Evolutionary conservation across 2,329 filamentous ascomycete genomes (phyloP).

Genomic region (Aspergillus intermedius): DNA sequence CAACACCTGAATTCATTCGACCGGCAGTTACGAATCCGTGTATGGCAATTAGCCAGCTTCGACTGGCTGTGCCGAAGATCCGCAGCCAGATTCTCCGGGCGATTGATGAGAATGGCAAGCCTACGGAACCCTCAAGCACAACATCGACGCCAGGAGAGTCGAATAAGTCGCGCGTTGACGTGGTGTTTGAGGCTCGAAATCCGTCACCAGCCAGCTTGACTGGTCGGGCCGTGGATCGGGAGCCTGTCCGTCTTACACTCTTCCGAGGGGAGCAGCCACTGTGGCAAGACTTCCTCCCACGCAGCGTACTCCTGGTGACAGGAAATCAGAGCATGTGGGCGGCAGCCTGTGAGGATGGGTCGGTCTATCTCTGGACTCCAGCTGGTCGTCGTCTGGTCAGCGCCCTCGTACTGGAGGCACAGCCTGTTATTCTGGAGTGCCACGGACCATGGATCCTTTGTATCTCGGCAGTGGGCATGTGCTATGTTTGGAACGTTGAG

Average conservation of each 20-base stretch:
- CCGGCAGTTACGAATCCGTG: conserved; percentile 80
- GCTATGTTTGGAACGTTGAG: conserved; percentile 88
- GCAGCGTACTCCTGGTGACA: conserved; percentile 79
- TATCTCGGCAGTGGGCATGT: conserved; percentile 80
- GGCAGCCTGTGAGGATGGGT: conserved; percentile 87
- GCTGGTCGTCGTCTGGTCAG: conserved; percentile 81
- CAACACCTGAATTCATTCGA: conserved; percentile 75
- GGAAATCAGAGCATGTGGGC: conserved; percentile 90
- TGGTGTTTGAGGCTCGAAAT: conserved; percentile 84
- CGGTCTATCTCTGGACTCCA: conserved; percentile 83
- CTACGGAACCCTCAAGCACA: conserved; percentile 31
- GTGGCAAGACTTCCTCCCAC: conserved; percentile 91
- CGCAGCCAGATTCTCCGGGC: conserved; percentile 75
- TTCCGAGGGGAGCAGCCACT: conserved; percentile 71
- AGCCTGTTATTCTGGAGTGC: conserved; percentile 89
- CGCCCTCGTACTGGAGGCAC: conserved; percentile 78
- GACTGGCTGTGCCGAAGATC: conserved; percentile 81
- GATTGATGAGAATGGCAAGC: conserved; percentile 53
- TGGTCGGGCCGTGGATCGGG: conserved; percentile 57
- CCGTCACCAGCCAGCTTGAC: conserved; percentile 57
- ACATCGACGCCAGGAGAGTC: conserved; percentile 25
- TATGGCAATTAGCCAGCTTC: conserved; percentile 72
- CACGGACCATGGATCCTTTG: conserved; percentile 84
- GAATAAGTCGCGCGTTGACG: conserved; percentile 56
- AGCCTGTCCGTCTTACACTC: conserved; percentile 77